Percentiles rank a stretch among this genome's conserved stretches.
Evolutionary conservation across 2,329 filamentous ascomycete species (phyloP).

Genomic region (Aureobasidium mangrovei): DNA sequence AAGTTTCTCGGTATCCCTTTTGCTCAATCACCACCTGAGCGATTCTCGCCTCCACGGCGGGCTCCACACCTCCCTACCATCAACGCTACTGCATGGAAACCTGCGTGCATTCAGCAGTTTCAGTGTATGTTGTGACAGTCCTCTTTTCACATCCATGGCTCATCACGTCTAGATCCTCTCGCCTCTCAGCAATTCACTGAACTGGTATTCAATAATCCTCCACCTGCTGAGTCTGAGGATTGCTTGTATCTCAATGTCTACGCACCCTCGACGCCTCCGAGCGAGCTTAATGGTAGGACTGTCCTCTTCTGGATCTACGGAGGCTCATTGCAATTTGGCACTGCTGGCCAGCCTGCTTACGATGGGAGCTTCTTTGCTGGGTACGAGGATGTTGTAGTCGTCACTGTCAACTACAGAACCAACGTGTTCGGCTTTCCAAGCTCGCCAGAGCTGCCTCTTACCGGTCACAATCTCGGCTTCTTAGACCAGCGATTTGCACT

Average conservation of each 20-base stretch:
- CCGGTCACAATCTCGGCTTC: constrained; percentile 29
- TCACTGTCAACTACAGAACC: constrained; percentile 28
- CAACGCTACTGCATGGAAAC: constrained; percentile 24
- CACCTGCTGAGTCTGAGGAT: constrained; percentile 28
- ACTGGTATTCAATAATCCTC: constrained; percentile 25
- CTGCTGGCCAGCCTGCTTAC: constrained; percentile 24
- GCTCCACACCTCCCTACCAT: constrained; percentile 13
- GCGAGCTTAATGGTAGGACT: constrained; percentile 20
- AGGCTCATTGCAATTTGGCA: constrained; percentile 26
- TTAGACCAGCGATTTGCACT: constrained; percentile 30
- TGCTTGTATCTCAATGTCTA: constrained; percentile 30
- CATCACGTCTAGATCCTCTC: constrained; percentile 21
- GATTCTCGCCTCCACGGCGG: constrained; percentile 23
- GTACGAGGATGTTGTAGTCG: constrained; percentile 29
- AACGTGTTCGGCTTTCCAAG: constrained; percentile 36
- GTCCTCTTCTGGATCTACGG: constrained; percentile 32
- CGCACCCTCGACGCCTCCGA: constrained; percentile 23
- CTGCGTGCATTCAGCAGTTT: constrained; percentile 29
- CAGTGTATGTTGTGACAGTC: background rate
- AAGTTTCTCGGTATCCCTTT: constrained; percentile 30
- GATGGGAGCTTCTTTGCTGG: constrained; percentile 27
- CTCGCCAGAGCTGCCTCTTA: constrained; percentile 28
- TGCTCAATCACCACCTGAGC: constrained; percentile 23
- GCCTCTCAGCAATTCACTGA: constrained; percentile 24
- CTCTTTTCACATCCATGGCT: constrained; percentile 7